These are phyloP conservation scores for Agrocybe pediades DNA, from an alignment of 768 basidiomycete genomes.

Conservation along the genomic window DNA sequence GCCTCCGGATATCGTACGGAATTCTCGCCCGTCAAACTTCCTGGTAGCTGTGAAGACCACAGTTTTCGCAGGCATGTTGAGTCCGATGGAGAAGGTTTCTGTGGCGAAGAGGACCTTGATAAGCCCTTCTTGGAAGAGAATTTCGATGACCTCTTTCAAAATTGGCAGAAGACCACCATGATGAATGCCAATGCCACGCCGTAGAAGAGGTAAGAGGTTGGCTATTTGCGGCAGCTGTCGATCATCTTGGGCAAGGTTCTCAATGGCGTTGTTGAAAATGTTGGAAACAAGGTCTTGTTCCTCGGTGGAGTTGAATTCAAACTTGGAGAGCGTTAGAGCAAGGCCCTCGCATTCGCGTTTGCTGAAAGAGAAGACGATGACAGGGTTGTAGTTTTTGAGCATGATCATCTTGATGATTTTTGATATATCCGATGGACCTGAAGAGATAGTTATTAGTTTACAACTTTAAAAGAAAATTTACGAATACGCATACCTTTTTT, in stretches of 20 bases:
- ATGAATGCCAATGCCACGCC: constrained; percentile 96
- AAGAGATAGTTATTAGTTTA: neutral
- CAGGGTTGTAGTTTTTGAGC: constrained; percentile 95
- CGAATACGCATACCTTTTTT: constrained; percentile 69
- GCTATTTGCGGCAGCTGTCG: constrained; percentile 90
- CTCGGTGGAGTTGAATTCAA: constrained; percentile 91
- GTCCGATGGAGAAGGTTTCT: constrained; percentile 95
- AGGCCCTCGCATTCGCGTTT: constrained; percentile 97
- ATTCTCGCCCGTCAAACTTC: constrained; percentile 96
- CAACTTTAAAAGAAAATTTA: neutral
- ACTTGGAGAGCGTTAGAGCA: constrained; percentile 90
- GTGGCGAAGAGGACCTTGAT: constrained; percentile 99
- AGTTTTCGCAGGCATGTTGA: constrained; percentile 99
- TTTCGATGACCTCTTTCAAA: constrained; percentile 98
- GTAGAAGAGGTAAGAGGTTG: constrained; percentile 88
- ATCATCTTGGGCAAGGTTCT: constrained; percentile 85
- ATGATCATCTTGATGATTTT: constrained; percentile 99
- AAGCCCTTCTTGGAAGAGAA: constrained; percentile 96
- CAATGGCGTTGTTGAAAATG: constrained; percentile 95
- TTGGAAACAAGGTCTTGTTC: constrained; percentile 85
- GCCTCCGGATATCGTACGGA: constrained; percentile 89
- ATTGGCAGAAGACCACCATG: constrained; percentile 97
- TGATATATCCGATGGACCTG: constrained; percentile 90
- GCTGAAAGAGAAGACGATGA: constrained; percentile 98
- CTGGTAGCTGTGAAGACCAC: constrained; percentile 95